These are phyloP conservation scores for Saccharomycopsis hybrid DNA, from an alignment of 1,139 yeast genomes.

Conservation along the genomic window DNA sequence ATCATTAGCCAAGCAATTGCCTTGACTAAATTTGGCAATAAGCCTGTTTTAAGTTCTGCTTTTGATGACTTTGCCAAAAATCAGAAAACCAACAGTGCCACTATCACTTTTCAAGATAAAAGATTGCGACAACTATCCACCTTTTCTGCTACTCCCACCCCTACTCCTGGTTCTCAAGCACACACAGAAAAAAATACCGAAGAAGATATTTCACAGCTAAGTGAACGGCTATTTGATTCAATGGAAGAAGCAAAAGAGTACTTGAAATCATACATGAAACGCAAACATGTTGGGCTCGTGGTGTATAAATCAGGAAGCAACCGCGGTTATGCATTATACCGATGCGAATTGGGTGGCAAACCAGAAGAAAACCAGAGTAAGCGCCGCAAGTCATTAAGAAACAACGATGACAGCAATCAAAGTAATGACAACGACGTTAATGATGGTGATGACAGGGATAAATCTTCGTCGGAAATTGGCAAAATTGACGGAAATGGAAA, in stretches of 20 bases:
- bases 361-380: slow-evolving; percentile 19
- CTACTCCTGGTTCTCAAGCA: background rate
- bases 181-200: too few relatives aligned
- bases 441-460: too few relatives aligned
- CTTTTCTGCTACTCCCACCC: background rate
- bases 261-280: slow-evolving; percentile 17
- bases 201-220: background rate
- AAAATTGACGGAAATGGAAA: slow-evolving; percentile 1
- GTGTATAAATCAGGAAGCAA: slow-evolving; percentile 21
- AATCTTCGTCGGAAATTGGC: background rate
- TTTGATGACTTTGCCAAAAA: background rate
- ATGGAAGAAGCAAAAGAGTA: slow-evolving; percentile 20
- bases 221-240: slow-evolving; percentile 14
- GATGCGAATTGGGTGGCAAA: slow-evolving; percentile 21
- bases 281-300: slow-evolving; percentile 18
- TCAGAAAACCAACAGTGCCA: background rate
- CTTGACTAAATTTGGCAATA: background rate
- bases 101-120: too few relatives aligned
- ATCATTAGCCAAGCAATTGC: slow-evolving; percentile 10
- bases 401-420: too few relatives aligned
- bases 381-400: slow-evolving; percentile 3
- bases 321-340: slow-evolving; percentile 20
- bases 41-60: background rate
- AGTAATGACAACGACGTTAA: too few relatives aligned
- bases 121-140: too few relatives aligned